Conservation (phyloP, 345 rosid species). For the Ceriops zippeliana region DNA sequence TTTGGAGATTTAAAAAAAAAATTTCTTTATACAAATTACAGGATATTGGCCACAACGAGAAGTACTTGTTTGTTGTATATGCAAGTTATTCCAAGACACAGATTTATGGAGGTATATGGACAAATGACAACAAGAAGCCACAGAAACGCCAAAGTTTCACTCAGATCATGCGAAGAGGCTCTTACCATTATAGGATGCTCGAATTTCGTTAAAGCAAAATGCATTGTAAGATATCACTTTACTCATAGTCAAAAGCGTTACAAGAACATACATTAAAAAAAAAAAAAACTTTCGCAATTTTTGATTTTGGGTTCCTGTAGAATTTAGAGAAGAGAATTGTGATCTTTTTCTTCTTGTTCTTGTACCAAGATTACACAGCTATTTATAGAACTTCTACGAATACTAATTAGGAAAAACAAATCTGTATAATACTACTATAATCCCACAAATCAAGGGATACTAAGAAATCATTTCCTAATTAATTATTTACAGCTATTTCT, state of each 20-base stretch:
- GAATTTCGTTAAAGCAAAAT: conserved; percentile 15
- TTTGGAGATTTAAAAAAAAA: conserved; percentile 8
- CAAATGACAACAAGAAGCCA: not conserved
- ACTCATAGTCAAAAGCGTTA: conserved; percentile 17
- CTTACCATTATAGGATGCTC: conserved; percentile 20
- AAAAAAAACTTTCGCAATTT: conserved; percentile 5
- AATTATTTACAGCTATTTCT: no score
- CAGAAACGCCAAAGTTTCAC: conserved; percentile 50
- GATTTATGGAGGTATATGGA: conserved; percentile 13
- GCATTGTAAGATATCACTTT: conserved; percentile 19
- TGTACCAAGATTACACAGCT: no score
- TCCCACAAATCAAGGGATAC: no score
- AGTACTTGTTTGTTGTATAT: conserved; percentile 26
- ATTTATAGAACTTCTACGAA: no score
- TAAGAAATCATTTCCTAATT: no score
- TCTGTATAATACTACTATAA: no score
- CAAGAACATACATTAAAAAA: not conserved
- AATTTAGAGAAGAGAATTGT: no score
- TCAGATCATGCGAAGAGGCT: conserved; percentile 44
- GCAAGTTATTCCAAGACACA: conserved; percentile 4
- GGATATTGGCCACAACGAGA: conserved; percentile 15
- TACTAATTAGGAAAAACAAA: no score
- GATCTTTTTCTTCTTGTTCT: no score
- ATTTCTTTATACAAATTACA: conserved; percentile 27
- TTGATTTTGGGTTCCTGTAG: conserved; percentile 14